Conservation (phyloP, 345 rosid genomes). For the Aurinia saxatilis region DNA sequence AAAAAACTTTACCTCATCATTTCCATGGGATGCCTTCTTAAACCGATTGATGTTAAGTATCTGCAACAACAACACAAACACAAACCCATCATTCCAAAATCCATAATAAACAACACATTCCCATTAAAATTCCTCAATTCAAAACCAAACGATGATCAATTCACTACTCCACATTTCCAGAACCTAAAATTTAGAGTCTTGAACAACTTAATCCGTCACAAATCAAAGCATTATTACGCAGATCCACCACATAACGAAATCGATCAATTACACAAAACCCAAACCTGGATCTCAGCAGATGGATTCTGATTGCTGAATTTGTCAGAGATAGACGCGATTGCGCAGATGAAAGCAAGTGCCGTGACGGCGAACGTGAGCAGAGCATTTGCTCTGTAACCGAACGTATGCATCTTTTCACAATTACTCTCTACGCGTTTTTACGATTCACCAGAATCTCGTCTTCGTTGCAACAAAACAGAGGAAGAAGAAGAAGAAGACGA, state of each 20-base stretch:
- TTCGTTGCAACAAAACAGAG: background rate
- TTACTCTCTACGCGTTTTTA: no score
- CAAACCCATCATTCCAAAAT: no score
- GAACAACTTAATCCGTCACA: no score
- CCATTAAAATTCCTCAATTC: no score
- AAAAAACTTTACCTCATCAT: constrained; percentile 63
- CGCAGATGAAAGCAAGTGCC: constrained; percentile 79
- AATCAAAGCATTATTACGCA: background rate
- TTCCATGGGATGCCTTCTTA: constrained; percentile 78
- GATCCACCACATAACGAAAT: constrained; percentile 5
- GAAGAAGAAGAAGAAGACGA: constrained; percentile 5
- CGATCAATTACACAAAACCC: background rate
- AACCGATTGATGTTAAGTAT: constrained; percentile 81
- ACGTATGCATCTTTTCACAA: constrained; percentile 62
- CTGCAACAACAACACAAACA: constrained; percentile 36
- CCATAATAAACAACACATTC: no score
- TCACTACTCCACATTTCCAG: no score
- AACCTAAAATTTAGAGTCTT: no score
- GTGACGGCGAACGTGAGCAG: constrained; percentile 76
- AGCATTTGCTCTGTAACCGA: constrained; percentile 84
- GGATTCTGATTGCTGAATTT: constrained; percentile 77
- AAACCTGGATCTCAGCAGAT: constrained; percentile 81
- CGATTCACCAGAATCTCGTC: no score
- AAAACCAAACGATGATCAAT: no score
- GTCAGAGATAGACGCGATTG: constrained; percentile 75